Evolutionary conservation across 768 basidiomycete genomes (phyloP), one percentile per base, ranked within the genome.

Genomic region (Austroboletus festivus): DNA sequence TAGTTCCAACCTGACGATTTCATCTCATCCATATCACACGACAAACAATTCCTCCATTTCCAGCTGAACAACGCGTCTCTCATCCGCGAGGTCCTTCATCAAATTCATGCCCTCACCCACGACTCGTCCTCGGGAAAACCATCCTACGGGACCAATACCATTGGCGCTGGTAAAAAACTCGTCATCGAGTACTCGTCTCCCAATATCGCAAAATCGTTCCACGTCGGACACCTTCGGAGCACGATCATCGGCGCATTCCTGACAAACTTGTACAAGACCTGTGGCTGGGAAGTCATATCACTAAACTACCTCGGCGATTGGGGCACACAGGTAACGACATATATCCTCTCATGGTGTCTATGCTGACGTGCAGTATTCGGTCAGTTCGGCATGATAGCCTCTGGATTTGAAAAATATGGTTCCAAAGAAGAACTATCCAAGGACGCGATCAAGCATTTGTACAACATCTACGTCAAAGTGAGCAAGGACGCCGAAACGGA

Each of bases 241-340:
- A 99, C 95, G n/a, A 99, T 99, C 67, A 95, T 98, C 62, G 95
- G 95, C n/a, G 86, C 90, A 0, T 96, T 96, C 73, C 69, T 97
- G 50, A 75, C 81, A 10, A 97, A 97, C 69, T 59, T 97, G 35
- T 95, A 98, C 75, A 86, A 84, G 62, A 79, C 90, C 7, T 91
- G 86, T 59, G 94, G 95, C 15, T 98, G 92, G 93, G 80, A 92
- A 7, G 93, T 94, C n/a, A 68, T 80, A 31, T 79, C 87, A 2
- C 73, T 97, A 69, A 99, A 99, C 66, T 99, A 99, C 65, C 79
- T 97, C 15, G 95, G 95, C 2, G 95, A 97, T 63, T 98, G 94
- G 95, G 95, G 95, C 20, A 97, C 93, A 35, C 95, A 97, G 79
- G 93, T 92, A 33, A 64, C 16, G 0, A 19, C n/a, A 2, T 16